Conservation (phyloP, 1,139 yeast genomes). For the Kazachstania sp. region DNA sequence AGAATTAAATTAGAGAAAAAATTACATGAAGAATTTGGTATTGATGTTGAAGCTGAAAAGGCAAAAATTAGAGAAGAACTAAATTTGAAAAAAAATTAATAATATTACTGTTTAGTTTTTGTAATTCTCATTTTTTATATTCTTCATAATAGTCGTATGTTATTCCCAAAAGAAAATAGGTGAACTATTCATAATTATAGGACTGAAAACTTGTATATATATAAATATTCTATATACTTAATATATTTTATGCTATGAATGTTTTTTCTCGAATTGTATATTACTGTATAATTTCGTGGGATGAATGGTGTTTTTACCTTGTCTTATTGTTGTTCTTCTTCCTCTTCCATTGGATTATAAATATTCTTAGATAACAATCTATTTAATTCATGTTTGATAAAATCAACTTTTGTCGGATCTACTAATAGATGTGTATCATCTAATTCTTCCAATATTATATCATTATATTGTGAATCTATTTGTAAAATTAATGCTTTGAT, state of each 20-base stretch:
- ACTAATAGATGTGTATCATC: slow-evolving; percentile 86
- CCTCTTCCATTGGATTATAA: slow-evolving; percentile 76
- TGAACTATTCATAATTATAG: neutral
- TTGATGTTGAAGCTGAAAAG: slow-evolving; percentile 38
- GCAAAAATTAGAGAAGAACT: slow-evolving; percentile 28
- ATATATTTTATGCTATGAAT: neutral
- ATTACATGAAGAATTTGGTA: slow-evolving; percentile 60
- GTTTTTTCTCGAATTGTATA: too few relatives aligned
- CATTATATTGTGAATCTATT: slow-evolving; percentile 57
- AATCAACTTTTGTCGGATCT: slow-evolving; percentile 65
- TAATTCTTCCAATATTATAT: slow-evolving; percentile 71
- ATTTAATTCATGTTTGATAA: slow-evolving; percentile 69
- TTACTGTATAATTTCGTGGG: too few relatives aligned
- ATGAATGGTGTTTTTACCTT: neutral
- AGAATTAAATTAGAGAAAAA: slow-evolving; percentile 65
- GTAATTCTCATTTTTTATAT: too few relatives aligned
- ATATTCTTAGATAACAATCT: slow-evolving; percentile 70
- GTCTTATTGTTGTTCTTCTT: slow-evolving; percentile 31
- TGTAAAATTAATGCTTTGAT: slow-evolving; percentile 77
- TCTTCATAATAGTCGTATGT: neutral
- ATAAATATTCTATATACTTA: neutral
- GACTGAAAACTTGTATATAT: neutral
- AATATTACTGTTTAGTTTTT: neutral
- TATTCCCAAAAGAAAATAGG: neutral
- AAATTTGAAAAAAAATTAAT: slow-evolving; percentile 3